phyloP scores from a whole-genome alignment of 75 land plant genomes.

The Picea glauca region DNA sequence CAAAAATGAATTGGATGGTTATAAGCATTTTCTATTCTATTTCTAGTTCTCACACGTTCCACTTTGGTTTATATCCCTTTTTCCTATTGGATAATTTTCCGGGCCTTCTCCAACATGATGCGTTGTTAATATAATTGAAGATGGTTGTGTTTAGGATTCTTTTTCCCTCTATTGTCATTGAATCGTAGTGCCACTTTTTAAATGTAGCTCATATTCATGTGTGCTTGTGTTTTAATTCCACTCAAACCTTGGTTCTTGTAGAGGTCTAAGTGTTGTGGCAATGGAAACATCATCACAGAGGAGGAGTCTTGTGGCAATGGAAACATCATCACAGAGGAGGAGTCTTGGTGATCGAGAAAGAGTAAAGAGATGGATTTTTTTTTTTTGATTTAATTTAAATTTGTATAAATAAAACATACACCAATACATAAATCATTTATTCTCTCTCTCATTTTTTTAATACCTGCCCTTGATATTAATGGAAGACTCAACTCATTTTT shows the following conservation, averaged over 20 bases:
- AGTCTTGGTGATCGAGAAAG: conserved; percentile 65
- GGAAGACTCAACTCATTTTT: too few species aligned
- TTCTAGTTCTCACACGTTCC: background rate
- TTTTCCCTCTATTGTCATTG: background rate
- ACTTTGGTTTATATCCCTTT: background rate
- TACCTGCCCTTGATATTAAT: too few species aligned
- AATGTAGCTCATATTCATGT: background rate
- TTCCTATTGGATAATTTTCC: background rate
- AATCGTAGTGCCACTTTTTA: background rate
- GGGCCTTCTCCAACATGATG: background rate
- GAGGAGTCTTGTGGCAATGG: conserved; percentile 84
- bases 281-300: conserved; percentile 97
- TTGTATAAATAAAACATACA: too few species aligned
- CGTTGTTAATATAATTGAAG: background rate
- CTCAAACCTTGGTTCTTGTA: conserved; percentile 5
- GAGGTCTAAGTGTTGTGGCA: conserved; percentile 92
- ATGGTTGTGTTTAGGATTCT: background rate
- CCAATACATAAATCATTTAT: too few species aligned
- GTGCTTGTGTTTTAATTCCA: background rate
- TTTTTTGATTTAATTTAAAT: background rate
- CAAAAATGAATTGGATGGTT: background rate
- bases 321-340: conserved; percentile 89
- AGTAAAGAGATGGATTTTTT: conserved; percentile 73
- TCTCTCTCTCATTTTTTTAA: too few species aligned
- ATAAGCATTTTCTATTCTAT: background rate